phyloP scores from a whole-genome alignment of 2,329 filamentous ascomycete genomes.

The Zasmidium cellare region DNA sequence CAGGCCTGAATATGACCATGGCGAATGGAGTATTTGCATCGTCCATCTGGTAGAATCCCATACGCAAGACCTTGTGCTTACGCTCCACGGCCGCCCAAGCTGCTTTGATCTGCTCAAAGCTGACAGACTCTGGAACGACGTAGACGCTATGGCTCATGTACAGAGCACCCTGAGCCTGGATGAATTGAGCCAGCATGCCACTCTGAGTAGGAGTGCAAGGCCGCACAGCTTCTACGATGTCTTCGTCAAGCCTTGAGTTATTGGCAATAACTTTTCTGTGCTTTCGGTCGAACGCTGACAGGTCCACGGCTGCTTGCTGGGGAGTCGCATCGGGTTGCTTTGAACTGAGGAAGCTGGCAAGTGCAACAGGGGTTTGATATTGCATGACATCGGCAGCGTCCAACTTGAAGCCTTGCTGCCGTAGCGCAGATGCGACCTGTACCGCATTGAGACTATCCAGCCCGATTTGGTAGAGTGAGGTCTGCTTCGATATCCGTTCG shows the following conservation, averaged over 20 bases:
- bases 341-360: conserved; percentile 18
- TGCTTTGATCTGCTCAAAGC: conserved; percentile 44
- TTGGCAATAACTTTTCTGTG: conserved; percentile 39
- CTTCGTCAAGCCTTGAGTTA: conserved; percentile 31
- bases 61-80: conserved; percentile 71
- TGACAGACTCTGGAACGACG: conserved; percentile 45
- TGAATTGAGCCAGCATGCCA: conserved; percentile 75
- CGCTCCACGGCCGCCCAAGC: conserved; percentile 62
- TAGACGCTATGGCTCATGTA: conserved; percentile 76
- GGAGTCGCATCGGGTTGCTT: not conserved
- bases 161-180: conserved; percentile 63
- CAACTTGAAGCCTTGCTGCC: conserved; percentile 58
- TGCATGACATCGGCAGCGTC: conserved; percentile 75
- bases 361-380: conserved; percentile 27
- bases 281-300: conserved; percentile 52
- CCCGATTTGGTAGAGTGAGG: conserved; percentile 83
- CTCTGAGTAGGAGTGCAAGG: conserved; percentile 80
- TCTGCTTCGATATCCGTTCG: conserved; percentile 57
- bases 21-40: conserved; percentile 65
- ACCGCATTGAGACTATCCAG: conserved; percentile 86
- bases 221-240: conserved; percentile 58
- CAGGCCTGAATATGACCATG: conserved; percentile 65
- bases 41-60: conserved; percentile 67
- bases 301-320: conserved; percentile 42
- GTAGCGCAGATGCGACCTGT: conserved; percentile 71